A percentile compares a stretch with the other conserved stretches of the same genome.
Conservation (phyloP, 768 basidiomycete species). For the Macrolepiota fuliginosa region DNA sequence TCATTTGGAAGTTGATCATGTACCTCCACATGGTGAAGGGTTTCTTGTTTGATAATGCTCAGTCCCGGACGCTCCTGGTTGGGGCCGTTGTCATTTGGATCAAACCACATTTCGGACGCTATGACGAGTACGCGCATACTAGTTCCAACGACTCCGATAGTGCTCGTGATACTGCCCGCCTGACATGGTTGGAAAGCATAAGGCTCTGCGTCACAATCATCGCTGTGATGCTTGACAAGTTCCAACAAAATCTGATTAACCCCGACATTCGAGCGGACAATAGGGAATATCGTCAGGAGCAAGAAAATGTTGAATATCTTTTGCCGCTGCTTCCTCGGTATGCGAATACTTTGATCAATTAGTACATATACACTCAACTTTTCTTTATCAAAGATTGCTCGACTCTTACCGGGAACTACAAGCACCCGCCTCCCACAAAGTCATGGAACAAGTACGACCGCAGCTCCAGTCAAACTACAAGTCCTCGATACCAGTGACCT, state of each 20-base stretch:
- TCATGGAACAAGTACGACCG: conserved; percentile 67
- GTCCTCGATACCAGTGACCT: conserved; percentile 68
- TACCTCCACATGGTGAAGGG: conserved; percentile 89
- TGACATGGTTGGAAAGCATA: conserved; percentile 87
- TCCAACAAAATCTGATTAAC: conserved; percentile 76
- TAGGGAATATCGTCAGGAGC: conserved; percentile 68
- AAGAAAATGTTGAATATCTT: conserved; percentile 88
- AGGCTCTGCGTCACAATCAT: conserved; percentile 89
- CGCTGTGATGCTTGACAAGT: conserved; percentile 85
- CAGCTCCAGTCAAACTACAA: conserved; percentile 56
- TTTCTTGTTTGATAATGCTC: conserved; percentile 80
- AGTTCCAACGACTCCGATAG: conserved; percentile 64
- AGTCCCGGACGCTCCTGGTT: conserved; percentile 76
- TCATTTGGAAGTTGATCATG: conserved; percentile 93
- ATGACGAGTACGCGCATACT: conserved; percentile 74
- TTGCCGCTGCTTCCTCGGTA: conserved; percentile 83
- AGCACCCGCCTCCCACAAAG: conserved; percentile 58
- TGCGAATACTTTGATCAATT: conserved; percentile 17
- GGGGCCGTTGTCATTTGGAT: conserved; percentile 92
- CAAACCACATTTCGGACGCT: conserved; percentile 91
- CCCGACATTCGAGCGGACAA: conserved; percentile 62
- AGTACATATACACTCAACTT: conserved; percentile 1
- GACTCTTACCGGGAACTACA: conserved; percentile 88
- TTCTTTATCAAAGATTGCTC: conserved; percentile 59
- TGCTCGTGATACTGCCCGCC: conserved; percentile 68